phyloP scores from a whole-genome alignment of 495 filamentous ascomycete genomes.

The Haplographium delicatum region DNA sequence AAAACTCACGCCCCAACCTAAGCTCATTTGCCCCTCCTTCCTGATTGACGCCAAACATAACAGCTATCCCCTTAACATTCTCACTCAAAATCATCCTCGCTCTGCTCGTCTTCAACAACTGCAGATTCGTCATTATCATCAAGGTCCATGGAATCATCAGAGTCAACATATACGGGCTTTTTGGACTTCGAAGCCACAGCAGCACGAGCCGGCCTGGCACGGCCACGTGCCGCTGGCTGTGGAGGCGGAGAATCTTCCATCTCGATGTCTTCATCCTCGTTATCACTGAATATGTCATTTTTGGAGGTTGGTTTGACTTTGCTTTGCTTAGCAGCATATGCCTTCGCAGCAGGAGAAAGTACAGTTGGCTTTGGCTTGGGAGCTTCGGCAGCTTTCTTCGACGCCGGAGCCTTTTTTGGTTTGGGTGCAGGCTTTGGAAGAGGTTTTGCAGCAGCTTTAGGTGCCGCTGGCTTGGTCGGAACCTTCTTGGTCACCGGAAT shows the following conservation, averaged over 20 bases:
- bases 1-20: too few species aligned
- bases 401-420: conserved; percentile 27
- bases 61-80: conserved; percentile 14
- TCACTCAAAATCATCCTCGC: conserved; percentile 27
- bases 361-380: conserved; percentile 39
- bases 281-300: conserved; percentile 36
- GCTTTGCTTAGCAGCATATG: conserved; percentile 68
- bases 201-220: conserved; percentile 40
- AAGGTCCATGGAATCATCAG: conserved; percentile 33
- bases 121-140: conserved; percentile 38
- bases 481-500: conserved; percentile 30
- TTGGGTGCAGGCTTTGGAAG: conserved; percentile 31
- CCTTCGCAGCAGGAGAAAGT: conserved; percentile 75
- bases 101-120: conserved; percentile 31
- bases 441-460: conserved; percentile 2
- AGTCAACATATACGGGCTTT: conserved; percentile 26
- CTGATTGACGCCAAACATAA: neutral
- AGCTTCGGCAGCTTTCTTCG: conserved; percentile 24
- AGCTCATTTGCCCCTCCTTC: neutral
- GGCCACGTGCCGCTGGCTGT: conserved; percentile 28
- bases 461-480: conserved; percentile 28
- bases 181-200: conserved; percentile 24
- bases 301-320: conserved; percentile 33
- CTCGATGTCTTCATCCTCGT: conserved; percentile 39
- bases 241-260: conserved; percentile 36